These are phyloP conservation scores for Stachybotrys elegans DNA, from an alignment of 2,329 filamentous ascomycete species.

Conservation along the genomic window DNA sequence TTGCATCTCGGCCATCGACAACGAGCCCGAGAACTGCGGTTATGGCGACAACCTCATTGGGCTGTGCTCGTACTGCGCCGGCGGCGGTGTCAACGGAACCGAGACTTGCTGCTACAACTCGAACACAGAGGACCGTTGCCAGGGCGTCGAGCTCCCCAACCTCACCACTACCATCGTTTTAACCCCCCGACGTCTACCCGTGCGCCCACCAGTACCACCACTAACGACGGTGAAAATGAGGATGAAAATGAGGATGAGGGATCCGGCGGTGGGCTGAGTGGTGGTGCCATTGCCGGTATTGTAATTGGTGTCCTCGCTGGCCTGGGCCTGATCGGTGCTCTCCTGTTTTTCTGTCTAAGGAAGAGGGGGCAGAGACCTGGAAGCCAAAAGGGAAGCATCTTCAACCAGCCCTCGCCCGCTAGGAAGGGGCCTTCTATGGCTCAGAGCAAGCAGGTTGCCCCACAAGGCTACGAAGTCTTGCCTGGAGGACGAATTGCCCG, in stretches of 20 bases:
- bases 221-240: slow-evolving; percentile 11
- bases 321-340: slow-evolving; percentile 60
- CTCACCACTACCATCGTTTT: slow-evolving; percentile 66
- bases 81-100: slow-evolving; percentile 82
- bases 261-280: slow-evolving; percentile 51
- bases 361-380: slow-evolving; percentile 44
- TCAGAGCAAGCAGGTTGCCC: slow-evolving; percentile 28
- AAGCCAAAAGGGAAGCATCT: slow-evolving; percentile 66
- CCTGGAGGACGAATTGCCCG: slow-evolving; percentile 87
- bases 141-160: slow-evolving; percentile 70
- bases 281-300: slow-evolving; percentile 87
- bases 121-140: slow-evolving; percentile 67
- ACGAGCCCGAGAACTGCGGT: slow-evolving; percentile 85
- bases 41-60: slow-evolving; percentile 68
- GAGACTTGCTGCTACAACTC: slow-evolving; percentile 92
- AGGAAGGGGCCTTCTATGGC: slow-evolving; percentile 41
- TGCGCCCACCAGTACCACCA: slow-evolving; percentile 12
- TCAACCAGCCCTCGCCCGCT: slow-evolving; percentile 85
- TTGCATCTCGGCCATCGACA: slow-evolving; percentile 72
- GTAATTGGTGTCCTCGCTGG: slow-evolving; percentile 76
- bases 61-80: slow-evolving; percentile 80
- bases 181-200: slow-evolving; percentile 36
- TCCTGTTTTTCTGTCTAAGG: slow-evolving; percentile 63
- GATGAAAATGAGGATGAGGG: slow-evolving; percentile 20
- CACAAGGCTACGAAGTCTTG: slow-evolving; percentile 65